Evolutionary conservation across 1,139 yeast species (phyloP).

Genomic region (Blastobotrys apis): DNA sequence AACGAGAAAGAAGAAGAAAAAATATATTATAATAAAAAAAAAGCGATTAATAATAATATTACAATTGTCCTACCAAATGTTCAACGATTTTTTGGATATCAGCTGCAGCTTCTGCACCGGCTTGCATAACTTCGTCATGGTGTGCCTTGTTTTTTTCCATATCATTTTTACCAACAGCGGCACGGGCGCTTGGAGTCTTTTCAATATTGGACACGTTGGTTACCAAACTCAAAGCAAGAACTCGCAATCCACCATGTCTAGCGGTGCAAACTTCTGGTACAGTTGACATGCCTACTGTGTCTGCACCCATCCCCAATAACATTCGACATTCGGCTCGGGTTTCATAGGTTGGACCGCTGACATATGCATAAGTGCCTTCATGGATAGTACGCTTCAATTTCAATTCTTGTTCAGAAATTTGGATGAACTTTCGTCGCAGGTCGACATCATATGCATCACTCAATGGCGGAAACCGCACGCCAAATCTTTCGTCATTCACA

Average conservation of each 20-base stretch:
- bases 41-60: slow-evolving; percentile 7
- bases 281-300: slow-evolving; percentile 97
- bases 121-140: slow-evolving; percentile 83
- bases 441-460: slow-evolving; percentile 85
- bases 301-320: slow-evolving; percentile 72
- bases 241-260: slow-evolving; percentile 77
- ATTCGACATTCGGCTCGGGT: slow-evolving; percentile 87
- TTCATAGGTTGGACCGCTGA: slow-evolving; percentile 93
- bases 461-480: slow-evolving; percentile 83
- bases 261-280: slow-evolving; percentile 95
- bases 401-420: slow-evolving; percentile 49
- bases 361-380: slow-evolving; percentile 85
- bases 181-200: slow-evolving; percentile 52
- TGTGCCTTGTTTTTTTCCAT: slow-evolving; percentile 77
- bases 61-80: slow-evolving; percentile 49
- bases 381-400: slow-evolving; percentile 58
- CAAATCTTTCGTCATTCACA: slow-evolving; percentile 71
- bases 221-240: slow-evolving; percentile 78
- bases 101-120: slow-evolving; percentile 71
- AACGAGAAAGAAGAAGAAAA: no score
- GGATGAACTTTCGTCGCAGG: slow-evolving; percentile 48
- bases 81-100: slow-evolving; percentile 73
- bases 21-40: background rate
- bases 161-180: slow-evolving; percentile 24
- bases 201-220: slow-evolving; percentile 78